Evolutionary conservation across 768 basidiomycete genomes (phyloP), one percentile per base, ranked within the genome.

Genomic region (Agaricus subrufescens): DNA sequence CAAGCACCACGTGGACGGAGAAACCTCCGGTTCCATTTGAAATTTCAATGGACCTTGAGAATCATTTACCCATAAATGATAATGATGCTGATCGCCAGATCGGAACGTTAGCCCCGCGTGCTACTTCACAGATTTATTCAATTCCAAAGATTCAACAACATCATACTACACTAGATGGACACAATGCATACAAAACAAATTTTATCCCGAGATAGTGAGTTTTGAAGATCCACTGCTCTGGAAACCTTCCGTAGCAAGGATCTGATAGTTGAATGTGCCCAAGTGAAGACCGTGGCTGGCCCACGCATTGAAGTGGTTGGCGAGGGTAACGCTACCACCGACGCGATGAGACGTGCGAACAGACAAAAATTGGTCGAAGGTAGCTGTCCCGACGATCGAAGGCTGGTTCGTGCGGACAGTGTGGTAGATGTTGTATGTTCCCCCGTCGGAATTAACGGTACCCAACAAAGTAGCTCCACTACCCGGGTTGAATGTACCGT

Each of bases 291-390:
- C 77, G 11, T 69, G 57, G 5, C 53, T 56, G 29, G 54, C 61
- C 76, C 77, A 79, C 2, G 75, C 77, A 46, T 69, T 70, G 63
- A 78, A 75, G 68, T 79, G 78, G 68, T 70, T 71, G 9, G 58
- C 62, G 7, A 67, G 67, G 50, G 65, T 71, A 23, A 77, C 69
- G 7, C 66, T 70, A 12, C 73, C 73, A 31, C 69, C 63, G 53
- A 67, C 65, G 47, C 53, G 56, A 49, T 75, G 66, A 31, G 65
- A 58, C 47, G 67, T 67, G 55, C 78, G 73, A 52, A 80, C 69
- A 48, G 73, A 73, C 75, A 75, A 78, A 68, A 66, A 79, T 58
- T 78, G 77, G 58, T 72, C 61, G 68, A 80, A 78, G 15, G 75
- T 79, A 53, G 58, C 57, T 19, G 74, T 76, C 38, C 76, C 77